Conservation (phyloP, 495 filamentous ascomycete species). For the Neurospora cerealis region DNA sequence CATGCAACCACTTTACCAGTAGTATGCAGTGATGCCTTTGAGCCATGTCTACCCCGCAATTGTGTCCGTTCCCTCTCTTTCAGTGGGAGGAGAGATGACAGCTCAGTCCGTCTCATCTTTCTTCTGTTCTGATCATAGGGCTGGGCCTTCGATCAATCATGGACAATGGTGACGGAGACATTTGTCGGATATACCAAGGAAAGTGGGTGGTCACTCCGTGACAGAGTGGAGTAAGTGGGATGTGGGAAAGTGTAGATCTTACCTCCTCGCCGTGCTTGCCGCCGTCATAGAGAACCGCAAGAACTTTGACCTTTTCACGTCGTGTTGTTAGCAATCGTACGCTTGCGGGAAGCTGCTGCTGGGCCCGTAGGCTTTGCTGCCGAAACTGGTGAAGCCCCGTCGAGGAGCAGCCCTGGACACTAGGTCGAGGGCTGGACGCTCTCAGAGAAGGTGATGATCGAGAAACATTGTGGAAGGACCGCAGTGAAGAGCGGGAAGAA, state of each 20-base stretch:
- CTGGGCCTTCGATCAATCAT: background rate
- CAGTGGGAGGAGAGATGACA: background rate
- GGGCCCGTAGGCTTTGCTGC: slow-evolving; percentile 10
- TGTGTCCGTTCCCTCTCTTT: background rate
- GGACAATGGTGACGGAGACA: background rate
- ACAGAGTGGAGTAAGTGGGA: slow-evolving; percentile 1
- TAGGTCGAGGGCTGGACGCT: background rate
- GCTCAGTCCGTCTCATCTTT: background rate
- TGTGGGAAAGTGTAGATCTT: slow-evolving; percentile 10
- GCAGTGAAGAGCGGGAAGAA: slow-evolving; percentile 15
- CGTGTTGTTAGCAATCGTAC: slow-evolving; percentile 34
- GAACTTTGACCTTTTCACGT: slow-evolving; percentile 49
- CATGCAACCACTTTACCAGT: background rate
- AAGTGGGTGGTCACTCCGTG: background rate
- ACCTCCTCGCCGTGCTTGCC: slow-evolving; percentile 42
- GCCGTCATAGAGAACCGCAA: slow-evolving; percentile 47
- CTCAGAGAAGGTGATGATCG: background rate
- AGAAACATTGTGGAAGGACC: slow-evolving; percentile 10
- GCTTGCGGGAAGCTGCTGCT: slow-evolving; percentile 1
- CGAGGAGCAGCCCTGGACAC: background rate
- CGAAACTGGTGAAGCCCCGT: background rate
- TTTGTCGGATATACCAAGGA: background rate
- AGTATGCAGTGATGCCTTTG: background rate
- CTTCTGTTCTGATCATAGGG: background rate
- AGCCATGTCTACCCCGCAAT: background rate